These are phyloP conservation scores for Alternaria dauci DNA, from an alignment of 2,329 filamentous ascomycete genomes.

Conservation along the genomic window DNA sequence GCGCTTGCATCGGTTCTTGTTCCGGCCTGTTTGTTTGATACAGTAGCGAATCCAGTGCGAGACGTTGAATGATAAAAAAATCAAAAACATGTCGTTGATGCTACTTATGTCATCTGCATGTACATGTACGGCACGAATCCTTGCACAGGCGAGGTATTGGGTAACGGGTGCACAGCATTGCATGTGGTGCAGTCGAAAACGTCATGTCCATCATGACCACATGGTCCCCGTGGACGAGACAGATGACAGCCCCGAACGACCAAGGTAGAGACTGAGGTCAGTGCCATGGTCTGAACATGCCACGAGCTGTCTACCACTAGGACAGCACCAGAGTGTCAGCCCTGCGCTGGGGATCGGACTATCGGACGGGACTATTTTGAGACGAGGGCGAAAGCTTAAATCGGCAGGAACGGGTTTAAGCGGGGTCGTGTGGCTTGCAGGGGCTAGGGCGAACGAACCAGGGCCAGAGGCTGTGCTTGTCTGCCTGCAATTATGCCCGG, in stretches of 20 bases:
- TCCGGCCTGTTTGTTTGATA: constrained; percentile 29
- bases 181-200: constrained; percentile 2
- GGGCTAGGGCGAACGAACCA: background rate
- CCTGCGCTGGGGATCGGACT: background rate
- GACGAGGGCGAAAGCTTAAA: constrained; percentile 13
- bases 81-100: constrained; percentile 5
- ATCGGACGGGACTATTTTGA: constrained; percentile 13
- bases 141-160: constrained; percentile 15
- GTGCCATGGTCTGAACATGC: background rate
- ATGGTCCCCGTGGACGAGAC: background rate
- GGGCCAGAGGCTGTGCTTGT: constrained; percentile 15
- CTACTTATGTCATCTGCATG: constrained; percentile 13
- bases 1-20: constrained; percentile 29
- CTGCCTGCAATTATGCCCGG: constrained; percentile 20
- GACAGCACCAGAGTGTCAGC: constrained; percentile 4
- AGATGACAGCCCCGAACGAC: background rate
- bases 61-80: constrained; percentile 39
- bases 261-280: background rate
- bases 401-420: constrained; percentile 30
- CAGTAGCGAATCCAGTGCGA: constrained; percentile 42
- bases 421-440: constrained; percentile 22
- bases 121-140: constrained; percentile 14
- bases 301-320: background rate
- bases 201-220: background rate
- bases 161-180: constrained; percentile 15